Percentiles rank a stretch among this genome's conserved stretches.
Evolutionary conservation across 2,329 filamentous ascomycete genomes (phyloP).

Genomic region (Simplicillium sp.): DNA sequence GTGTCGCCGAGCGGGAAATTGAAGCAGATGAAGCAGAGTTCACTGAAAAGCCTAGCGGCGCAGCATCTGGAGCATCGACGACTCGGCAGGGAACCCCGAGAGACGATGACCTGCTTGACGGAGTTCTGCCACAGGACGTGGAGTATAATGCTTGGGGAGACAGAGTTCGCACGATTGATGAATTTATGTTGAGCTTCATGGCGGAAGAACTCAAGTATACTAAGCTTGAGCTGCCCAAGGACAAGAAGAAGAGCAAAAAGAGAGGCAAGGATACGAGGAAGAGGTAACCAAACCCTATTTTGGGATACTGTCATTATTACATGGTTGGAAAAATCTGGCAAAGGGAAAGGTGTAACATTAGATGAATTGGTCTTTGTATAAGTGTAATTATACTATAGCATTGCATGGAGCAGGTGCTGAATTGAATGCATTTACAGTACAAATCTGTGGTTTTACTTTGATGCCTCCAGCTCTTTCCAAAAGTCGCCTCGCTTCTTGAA

Average conservation of each 20-base stretch:
- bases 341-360: not conserved
- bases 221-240: conserved; percentile 52
- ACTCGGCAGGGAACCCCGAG: conserved; percentile 42
- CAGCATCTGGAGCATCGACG: conserved; percentile 38
- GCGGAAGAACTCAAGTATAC: conserved; percentile 49
- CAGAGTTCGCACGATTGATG: conserved; percentile 55
- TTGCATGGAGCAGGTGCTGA: too few species aligned
- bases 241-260: conserved; percentile 54
- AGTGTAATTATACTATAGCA: not conserved
- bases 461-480: too few species aligned
- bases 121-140: conserved; percentile 23
- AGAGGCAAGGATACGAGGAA: conserved; percentile 50
- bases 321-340: too few species aligned
- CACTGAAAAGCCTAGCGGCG: conserved; percentile 48
- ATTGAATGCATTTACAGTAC: too few species aligned
- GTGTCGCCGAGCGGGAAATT: conserved; percentile 80
- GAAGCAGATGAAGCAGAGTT: conserved; percentile 82
- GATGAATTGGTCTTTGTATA: not conserved
- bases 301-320: not conserved
- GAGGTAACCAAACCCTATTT: too few species aligned
- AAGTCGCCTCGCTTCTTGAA: too few species aligned
- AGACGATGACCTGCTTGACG: conserved; percentile 19
- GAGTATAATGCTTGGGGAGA: conserved; percentile 53
- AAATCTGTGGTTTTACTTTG: too few species aligned
- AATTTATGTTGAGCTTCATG: conserved; percentile 67